Conservation (phyloP, 1,284 basidiomycete genomes). For the Inonotus obliquus region DNA sequence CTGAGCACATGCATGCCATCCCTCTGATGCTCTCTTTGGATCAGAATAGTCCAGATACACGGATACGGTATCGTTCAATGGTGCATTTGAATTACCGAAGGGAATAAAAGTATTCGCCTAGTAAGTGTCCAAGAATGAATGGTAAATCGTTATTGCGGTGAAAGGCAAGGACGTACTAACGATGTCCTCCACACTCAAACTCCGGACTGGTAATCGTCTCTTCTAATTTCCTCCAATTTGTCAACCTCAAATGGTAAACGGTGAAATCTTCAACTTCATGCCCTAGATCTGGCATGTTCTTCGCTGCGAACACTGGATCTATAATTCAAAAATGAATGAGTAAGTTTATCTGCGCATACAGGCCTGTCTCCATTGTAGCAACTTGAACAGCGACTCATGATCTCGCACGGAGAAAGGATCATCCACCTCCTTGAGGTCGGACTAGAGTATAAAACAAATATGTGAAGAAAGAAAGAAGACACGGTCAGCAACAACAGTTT, state of each 20-base stretch:
- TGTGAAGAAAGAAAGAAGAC: too few relatives aligned
- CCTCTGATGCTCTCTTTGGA: conserved; percentile 95
- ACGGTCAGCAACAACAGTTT: too few relatives aligned
- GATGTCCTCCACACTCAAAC: conserved; percentile 97
- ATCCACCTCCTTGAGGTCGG: too few relatives aligned
- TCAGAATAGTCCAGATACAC: conserved; percentile 99
- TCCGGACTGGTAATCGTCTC: conserved; percentile 94
- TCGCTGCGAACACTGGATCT: conserved; percentile 92
- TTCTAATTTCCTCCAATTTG: conserved; percentile 88
- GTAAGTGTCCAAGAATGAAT: conserved; percentile 8
- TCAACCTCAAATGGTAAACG: conserved; percentile 81
- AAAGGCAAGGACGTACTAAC: conserved; percentile 64
- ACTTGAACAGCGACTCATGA: too few relatives aligned
- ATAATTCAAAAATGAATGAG: too few relatives aligned
- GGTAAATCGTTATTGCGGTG: conserved; percentile 5
- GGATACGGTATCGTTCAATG: conserved; percentile 98
- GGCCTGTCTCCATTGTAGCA: too few relatives aligned
- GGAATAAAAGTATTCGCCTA: conserved; percentile 98
- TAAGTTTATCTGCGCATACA: too few relatives aligned
- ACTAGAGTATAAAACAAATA: too few relatives aligned
- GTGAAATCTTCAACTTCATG: conserved; percentile 89
- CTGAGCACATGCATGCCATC: conserved; percentile 99
- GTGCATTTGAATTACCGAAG: conserved; percentile 99
- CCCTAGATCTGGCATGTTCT: conserved; percentile 91
- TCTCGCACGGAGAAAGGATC: too few relatives aligned